Evolutionary conservation across 331 rosid species (phyloP).

Genomic region (Spiraea crenata): DNA sequence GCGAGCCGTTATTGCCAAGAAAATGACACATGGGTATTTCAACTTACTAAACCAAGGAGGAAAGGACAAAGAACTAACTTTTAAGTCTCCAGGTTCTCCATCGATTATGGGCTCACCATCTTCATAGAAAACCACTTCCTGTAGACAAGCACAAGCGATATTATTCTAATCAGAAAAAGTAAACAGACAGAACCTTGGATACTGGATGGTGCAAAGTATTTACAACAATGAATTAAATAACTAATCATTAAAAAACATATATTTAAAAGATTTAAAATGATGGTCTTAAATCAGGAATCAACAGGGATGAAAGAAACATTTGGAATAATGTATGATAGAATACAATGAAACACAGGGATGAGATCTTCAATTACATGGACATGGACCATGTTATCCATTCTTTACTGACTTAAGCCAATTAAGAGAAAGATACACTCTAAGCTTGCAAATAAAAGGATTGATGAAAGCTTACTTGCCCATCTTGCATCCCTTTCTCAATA

Average conservation of each 20-base stretch:
- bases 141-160: conserved; percentile 1
- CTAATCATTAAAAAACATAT: background rate
- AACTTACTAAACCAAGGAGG: conserved; percentile 19
- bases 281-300: background rate
- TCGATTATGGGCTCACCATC: conserved; percentile 95
- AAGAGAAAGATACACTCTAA: background rate
- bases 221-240: background rate
- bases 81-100: conserved; percentile 93
- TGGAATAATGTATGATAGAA: background rate
- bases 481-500: conserved; percentile 95
- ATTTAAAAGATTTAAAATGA: background rate
- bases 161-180: background rate
- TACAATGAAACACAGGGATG: background rate
- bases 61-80: conserved; percentile 49
- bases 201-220: background rate
- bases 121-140: conserved; percentile 97
- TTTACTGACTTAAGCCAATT: background rate
- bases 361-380: background rate
- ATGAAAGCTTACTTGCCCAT: conserved; percentile 72
- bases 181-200: background rate
- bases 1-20: conserved; percentile 23
- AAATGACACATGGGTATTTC: conserved; percentile 17
- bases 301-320: background rate
- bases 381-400: background rate
- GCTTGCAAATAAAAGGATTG: background rate